Evolutionary conservation across 164 flowering plant genomes (phyloP), one percentile per base, ranked within the genome.

Genomic region (Chloranthus sessilifolius): DNA sequence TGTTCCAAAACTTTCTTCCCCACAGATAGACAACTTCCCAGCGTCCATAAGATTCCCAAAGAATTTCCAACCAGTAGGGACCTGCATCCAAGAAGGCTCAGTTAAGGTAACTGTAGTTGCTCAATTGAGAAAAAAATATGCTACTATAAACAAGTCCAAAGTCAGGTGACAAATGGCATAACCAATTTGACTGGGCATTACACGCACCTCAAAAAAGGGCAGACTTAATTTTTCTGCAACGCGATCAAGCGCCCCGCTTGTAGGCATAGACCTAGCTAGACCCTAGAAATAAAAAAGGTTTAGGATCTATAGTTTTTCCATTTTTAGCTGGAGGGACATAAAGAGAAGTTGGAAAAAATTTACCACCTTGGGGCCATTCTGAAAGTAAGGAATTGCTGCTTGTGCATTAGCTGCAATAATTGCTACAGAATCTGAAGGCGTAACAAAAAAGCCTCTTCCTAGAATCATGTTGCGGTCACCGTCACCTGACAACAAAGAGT

Each of bases 1-100:
- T n/a, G 99, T 94, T 55, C 99, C 99, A 61, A 94, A 94, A 77
- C 99, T 94, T 70, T 94, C 99, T 77, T 94, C 99, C 22, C 99
- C 99, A 61, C 99, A 94, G 34, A 94, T 78, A 14, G 99, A 94
- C 80, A 89, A 69, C 59, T 81, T 85, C 24, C 85, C 97, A 38
- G 90, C 89, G 79, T 94, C 99, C 99, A 94, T 94, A 23, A 94
- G 88, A 62, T 94, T 94, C 16, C 96, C 99, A 63, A 94, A 94
- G 69, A 94, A 94, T 53, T 94, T 94, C 99, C 99, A 94, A 47
- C 99, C 97, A 38, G 99, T 94, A 10, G 99, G 99, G 17, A 94
- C 97, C 99, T 94, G 71, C 58, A 71, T 26, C 21, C 48, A 58
- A 46, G 20, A 59, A 54, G 23, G 26, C 3, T 15, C 22, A 29